Conservation (phyloP, 257 asterid genomes). For the Ehretia macrophylla region DNA sequence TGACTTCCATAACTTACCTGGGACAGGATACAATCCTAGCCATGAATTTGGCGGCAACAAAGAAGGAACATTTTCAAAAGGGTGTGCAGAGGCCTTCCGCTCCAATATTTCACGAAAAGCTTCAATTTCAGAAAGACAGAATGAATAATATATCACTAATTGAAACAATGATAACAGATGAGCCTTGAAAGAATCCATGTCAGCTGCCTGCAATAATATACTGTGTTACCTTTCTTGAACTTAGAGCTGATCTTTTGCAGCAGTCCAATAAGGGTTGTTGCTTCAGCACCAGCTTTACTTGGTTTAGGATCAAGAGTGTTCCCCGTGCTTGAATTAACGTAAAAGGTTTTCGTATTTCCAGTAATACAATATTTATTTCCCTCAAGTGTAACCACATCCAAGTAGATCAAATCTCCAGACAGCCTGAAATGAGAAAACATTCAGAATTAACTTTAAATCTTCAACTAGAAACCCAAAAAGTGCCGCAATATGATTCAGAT, state of each 20-base stretch:
- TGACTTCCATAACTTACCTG: slow-evolving; percentile 46
- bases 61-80: slow-evolving; percentile 87
- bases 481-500: too few species aligned
- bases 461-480: slow-evolving; percentile 2
- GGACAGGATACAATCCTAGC: slow-evolving; percentile 78
- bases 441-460: slow-evolving; percentile 16
- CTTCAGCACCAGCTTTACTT: slow-evolving; percentile 54
- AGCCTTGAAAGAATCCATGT: slow-evolving; percentile 1
- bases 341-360: slow-evolving; percentile 80
- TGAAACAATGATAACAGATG: slow-evolving; percentile 4
- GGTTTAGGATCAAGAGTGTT: slow-evolving; percentile 75
- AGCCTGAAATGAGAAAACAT: slow-evolving; percentile 58
- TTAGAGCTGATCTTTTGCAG: slow-evolving; percentile 87
- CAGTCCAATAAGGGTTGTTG: slow-evolving; percentile 79
- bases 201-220: slow-evolving; percentile 7
- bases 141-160: slow-evolving; percentile 7
- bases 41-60: slow-evolving; percentile 80
- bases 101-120: slow-evolving; percentile 93
- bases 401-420: slow-evolving; percentile 83
- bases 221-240: slow-evolving; percentile 81
- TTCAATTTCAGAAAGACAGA: slow-evolving; percentile 24
- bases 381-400: slow-evolving; percentile 87
- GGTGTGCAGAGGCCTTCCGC: slow-evolving; percentile 87
- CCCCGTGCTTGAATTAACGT: slow-evolving; percentile 73
- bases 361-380: slow-evolving; percentile 82